Percentiles rank a stretch among this genome's conserved stretches.
Evolutionary conservation across 1,139 yeast genomes (phyloP).

Genomic region (Yamadazyma epiphylla): DNA sequence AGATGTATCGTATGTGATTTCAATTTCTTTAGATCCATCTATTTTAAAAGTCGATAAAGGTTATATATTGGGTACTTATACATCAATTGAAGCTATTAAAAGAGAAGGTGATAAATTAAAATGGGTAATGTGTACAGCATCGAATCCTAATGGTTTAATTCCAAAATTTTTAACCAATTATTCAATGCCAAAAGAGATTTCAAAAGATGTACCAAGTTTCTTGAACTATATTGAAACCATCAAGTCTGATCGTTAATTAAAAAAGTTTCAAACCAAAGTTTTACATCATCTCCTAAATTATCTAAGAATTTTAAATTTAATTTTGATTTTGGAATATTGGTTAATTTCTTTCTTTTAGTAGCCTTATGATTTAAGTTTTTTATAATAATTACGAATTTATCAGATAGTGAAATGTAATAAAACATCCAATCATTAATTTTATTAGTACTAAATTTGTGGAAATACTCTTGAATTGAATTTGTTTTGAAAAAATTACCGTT

Average conservation of each 20-base stretch:
- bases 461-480: constrained; percentile 28
- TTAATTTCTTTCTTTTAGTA: constrained; percentile 8
- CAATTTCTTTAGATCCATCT: constrained; percentile 11
- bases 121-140: constrained; percentile 65
- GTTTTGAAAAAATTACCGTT: constrained; percentile 19
- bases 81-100: constrained; percentile 55
- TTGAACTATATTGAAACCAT: constrained; percentile 38
- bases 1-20: constrained; percentile 8
- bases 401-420: constrained; percentile 31
- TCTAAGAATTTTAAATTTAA: constrained; percentile 41
- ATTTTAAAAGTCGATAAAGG: constrained; percentile 13
- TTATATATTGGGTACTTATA: constrained; percentile 43
- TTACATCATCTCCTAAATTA: constrained; percentile 44
- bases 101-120: constrained; percentile 37
- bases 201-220: constrained; percentile 65
- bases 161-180: constrained; percentile 62
- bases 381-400: constrained; percentile 31
- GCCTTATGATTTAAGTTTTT: constrained; percentile 30
- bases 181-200: constrained; percentile 53
- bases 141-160: constrained; percentile 64
- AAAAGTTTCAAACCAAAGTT: constrained; percentile 36
- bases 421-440: constrained; percentile 44
- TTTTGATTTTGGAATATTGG: constrained; percentile 19
- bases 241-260: constrained; percentile 8
- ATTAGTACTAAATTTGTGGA: constrained; percentile 41